Evolutionary conservation across 2,329 filamentous ascomycete species (phyloP).

Genomic region (Venturia aucupariae): DNA sequence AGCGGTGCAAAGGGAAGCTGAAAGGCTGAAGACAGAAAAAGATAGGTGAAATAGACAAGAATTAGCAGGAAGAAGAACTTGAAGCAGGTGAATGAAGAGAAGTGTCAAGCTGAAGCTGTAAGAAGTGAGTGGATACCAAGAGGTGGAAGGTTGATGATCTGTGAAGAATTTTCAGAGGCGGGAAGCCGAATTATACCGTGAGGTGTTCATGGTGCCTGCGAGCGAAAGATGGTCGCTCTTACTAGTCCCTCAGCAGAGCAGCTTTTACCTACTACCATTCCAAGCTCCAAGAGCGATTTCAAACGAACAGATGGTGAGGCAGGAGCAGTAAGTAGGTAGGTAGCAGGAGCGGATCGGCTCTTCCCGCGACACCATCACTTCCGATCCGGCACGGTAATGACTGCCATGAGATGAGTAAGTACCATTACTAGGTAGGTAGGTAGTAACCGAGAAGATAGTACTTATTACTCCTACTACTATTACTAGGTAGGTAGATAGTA

Average conservation of each 20-base stretch:
- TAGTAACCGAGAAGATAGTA: too few relatives aligned
- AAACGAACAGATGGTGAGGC: neutral
- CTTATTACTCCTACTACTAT: too few relatives aligned
- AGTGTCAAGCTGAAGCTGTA: neutral
- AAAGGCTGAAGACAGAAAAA: too few relatives aligned
- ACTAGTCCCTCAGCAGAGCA: neutral
- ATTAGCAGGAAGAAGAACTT: too few relatives aligned
- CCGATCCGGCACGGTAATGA: too few relatives aligned
- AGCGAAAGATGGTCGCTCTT: neutral
- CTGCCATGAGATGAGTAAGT: too few relatives aligned
- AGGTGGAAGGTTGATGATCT: neutral
- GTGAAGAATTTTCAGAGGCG: neutral
- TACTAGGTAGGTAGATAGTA: too few relatives aligned
- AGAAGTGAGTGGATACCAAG: constrained; percentile 4
- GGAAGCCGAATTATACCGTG: neutral
- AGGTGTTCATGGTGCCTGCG: neutral
- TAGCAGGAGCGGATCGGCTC: too few relatives aligned
- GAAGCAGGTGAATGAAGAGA: neutral
- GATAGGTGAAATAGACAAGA: neutral
- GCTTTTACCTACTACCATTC: neutral
- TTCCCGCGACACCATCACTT: too few relatives aligned
- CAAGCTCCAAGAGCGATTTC: neutral
- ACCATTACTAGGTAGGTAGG: too few relatives aligned
- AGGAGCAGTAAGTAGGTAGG: neutral
- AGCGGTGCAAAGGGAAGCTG: too few relatives aligned